Evolutionary conservation across 495 filamentous ascomycete species (phyloP), one percentile per base, ranked within the genome.

Genomic region (Penicillium antarcticum): DNA sequence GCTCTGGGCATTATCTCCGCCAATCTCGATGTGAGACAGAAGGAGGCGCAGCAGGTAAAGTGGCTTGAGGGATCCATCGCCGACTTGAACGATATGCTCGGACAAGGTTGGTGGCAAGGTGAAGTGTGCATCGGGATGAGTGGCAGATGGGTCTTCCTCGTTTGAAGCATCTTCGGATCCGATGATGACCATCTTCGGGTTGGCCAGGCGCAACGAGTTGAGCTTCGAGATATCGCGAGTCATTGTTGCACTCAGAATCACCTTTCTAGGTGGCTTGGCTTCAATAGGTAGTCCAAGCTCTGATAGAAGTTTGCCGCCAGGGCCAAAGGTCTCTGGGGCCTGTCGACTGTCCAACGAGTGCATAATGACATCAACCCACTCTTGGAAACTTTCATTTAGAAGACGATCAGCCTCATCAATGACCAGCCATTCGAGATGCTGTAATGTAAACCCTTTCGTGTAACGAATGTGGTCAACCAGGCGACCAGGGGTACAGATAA

Each of bases 351-450:
- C 76, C 41, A 96, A 63, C 6, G 76, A 80, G 2, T 75, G 76
- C 62, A 90, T 83, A 4, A 96, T 81, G 2, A 84, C 68, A 43
- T 86, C 82, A 5, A 95, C 76, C 90, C 92, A 97, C 59, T 94
- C 86, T 61, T 97, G 92, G 64, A 92, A 97, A 55, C 86, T 90
- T 63, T 96, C 88, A 16, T 91, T 87, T 3, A 97, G 83, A 6
- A 97, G 73, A 55, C 92, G 84, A 68, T 97, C 94, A 0, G 92
- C 94, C 71, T 98, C 94, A 61, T 98, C 94, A 26, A 97, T 87
- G 16, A 95, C 82, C 16, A 92, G 76, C 91, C 90, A 97, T 55
- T 85, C 80, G 5, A 94, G 76, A 67, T 86, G 79, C 31, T 85
- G 76, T 42, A 91, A 73, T 3, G 76, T 82, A 60, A 96, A 95